Conservation (phyloP, 2,329 filamentous ascomycete genomes). For the Rhynchosporium agropyri region DNA sequence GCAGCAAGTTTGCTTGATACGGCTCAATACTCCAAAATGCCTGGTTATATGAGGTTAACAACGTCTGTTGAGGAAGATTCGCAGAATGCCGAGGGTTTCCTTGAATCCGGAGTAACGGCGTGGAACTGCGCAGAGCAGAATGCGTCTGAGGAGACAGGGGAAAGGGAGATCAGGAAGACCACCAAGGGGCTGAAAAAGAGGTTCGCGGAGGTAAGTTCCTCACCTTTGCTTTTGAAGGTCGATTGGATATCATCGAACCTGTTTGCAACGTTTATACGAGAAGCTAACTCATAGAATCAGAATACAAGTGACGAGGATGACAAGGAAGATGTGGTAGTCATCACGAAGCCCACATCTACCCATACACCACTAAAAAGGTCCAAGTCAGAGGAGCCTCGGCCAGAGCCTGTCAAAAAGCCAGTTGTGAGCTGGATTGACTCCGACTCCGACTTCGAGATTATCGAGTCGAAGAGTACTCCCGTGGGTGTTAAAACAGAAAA, state of each 20-base stretch:
- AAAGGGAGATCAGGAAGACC: neutral
- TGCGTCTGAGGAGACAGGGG: neutral
- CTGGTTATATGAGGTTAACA: no score
- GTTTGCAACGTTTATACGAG: neutral
- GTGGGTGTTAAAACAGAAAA: neutral
- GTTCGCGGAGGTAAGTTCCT: neutral
- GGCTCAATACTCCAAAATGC: no score
- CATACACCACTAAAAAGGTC: no score
- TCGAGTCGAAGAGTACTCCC: neutral
- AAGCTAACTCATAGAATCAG: neutral
- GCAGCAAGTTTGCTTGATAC: no score
- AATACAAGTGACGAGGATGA: conserved; percentile 1
- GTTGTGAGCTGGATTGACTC: neutral
- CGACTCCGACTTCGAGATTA: neutral
- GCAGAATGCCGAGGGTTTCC: no score
- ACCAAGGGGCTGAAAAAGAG: neutral
- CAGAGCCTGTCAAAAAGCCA: neutral
- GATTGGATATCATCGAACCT: neutral
- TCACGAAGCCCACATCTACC: no score
- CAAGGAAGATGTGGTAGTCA: neutral
- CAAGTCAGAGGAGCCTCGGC: neutral
- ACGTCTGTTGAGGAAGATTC: no score
- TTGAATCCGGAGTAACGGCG: no score
- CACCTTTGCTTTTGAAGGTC: neutral
- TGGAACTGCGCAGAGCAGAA: no score